Percentiles rank a stretch among this genome's conserved stretches.
Conservation (phyloP, 306 rosid genomes). For the Rosa chinensis region DNA sequence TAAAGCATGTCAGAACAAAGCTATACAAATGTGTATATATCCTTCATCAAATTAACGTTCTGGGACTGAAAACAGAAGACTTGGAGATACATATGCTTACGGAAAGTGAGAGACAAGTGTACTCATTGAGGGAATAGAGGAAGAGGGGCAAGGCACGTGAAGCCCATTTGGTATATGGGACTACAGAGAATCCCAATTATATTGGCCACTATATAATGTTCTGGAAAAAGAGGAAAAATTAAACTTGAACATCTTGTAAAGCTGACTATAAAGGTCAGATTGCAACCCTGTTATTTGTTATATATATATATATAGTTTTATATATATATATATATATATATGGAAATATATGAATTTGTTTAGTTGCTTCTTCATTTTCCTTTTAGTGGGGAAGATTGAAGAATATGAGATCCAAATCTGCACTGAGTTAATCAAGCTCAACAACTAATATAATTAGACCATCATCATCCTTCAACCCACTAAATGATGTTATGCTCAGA, state of each 20-base stretch:
- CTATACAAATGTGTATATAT: neutral
- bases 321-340: too few relatives aligned
- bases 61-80: neutral
- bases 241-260: conserved; percentile 5
- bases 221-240: neutral
- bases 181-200: conserved; percentile 4
- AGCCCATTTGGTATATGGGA: conserved; percentile 40
- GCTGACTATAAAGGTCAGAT: conserved; percentile 7
- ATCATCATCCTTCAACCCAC: neutral
- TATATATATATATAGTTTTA: too few relatives aligned
- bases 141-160: conserved; percentile 43
- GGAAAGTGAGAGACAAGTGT: conserved; percentile 25
- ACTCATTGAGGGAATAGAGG: conserved; percentile 1
- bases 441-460: neutral
- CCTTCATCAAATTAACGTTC: neutral
- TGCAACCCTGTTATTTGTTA: neutral
- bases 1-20: conserved; percentile 3
- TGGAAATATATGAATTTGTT: conserved; percentile 2
- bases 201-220: conserved; percentile 14
- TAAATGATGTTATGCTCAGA: neutral
- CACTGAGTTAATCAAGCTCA: neutral
- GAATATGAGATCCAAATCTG: neutral
- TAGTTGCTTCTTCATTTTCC: neutral
- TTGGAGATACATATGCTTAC: neutral
- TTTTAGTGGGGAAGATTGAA: neutral